Base-by-base conservation (phyloP, 768 basidiomycete species). In the Chalciporus sphaerocephalus region DNA sequence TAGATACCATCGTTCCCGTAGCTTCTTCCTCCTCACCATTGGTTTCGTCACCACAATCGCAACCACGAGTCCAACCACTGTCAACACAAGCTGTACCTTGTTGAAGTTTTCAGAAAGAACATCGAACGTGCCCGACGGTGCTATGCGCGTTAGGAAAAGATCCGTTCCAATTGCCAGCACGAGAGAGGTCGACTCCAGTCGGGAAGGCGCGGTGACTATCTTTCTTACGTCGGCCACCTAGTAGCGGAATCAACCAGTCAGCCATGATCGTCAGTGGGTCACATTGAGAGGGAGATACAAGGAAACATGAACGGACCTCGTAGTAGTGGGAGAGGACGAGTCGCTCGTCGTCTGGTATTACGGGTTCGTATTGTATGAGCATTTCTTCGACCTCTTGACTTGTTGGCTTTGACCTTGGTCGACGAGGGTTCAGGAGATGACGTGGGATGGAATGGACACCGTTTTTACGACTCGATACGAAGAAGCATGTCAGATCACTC, bases 21-120 rank as follows among this genome's bases (percentile, higher is more conserved):
- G 63, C 51, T 65, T 69, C 62, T 87, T 91, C 60, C 75, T 68
- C 54, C 65, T 66, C 18, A 94, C 91, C 71, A 94, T 88, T 24
- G 92, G 92, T 61, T 79, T 82, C 17, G 83, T 83, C 28, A 93
- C 62, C n/a, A 81, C 62, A 51, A 96, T 89, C n/a, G 85, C 94
- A 5, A 79, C 56, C 2, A 71, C 75, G 47, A 98, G 63, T 0
- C 78, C 91, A 1, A 69, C 64, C 25, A 95, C 80, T 2, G 92
- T 97, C 22, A 92, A 66, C 51, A 94, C 80, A 18, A 98, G 73
- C 65, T 98, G 95, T 1, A 70, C 74, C 71, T 97, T 96, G 72
- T 97, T 97, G 67, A 98, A 98, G 58, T 74, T 83, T 64, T 93
- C 87, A 56, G 79, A 90, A 7, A 98, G 77, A 20, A 96, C 83